Evolutionary conservation across 2,329 filamentous ascomycete species (phyloP).

Genomic region (Fusarium sp.): DNA sequence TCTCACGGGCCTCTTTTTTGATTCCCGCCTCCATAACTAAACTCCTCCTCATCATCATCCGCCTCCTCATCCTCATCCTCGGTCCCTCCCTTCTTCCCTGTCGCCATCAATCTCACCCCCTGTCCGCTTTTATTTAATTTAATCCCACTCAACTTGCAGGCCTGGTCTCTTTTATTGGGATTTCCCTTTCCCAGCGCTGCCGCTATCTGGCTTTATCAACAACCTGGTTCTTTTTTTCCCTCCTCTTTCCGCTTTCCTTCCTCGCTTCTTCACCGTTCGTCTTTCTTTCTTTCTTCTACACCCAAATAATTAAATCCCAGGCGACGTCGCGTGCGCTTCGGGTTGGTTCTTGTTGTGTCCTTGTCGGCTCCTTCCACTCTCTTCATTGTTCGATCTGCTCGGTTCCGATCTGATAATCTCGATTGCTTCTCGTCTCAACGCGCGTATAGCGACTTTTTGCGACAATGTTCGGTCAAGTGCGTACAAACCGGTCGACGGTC

Average conservation of each 20-base stretch:
- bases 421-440: too few relatives aligned
- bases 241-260: constrained; percentile 12
- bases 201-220: constrained; percentile 27
- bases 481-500: constrained; percentile 46
- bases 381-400: constrained; percentile 16
- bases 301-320: constrained; percentile 17
- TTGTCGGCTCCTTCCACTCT: constrained; percentile 34
- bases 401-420: too few relatives aligned
- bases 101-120: constrained; percentile 5
- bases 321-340: constrained; percentile 31
- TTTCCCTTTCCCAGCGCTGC: constrained; percentile 11
- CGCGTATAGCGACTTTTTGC: constrained; percentile 29
- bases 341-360: constrained; percentile 33
- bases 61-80: not conserved
- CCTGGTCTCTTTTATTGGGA: not conserved
- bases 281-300: constrained; percentile 34
- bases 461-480: constrained; percentile 47
- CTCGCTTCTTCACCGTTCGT: constrained; percentile 24
- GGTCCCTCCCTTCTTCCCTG: not conserved
- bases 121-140: constrained; percentile 37
- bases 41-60: not conserved
- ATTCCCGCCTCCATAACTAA: constrained; percentile 27
- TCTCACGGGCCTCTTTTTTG: constrained; percentile 22
- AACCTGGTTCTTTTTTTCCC: constrained; percentile 34
- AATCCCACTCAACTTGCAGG: constrained; percentile 14